Evolutionary conservation across 768 basidiomycete species (phyloP), one percentile per base, ranked within the genome.

Genomic region (Trametes punicea): DNA sequence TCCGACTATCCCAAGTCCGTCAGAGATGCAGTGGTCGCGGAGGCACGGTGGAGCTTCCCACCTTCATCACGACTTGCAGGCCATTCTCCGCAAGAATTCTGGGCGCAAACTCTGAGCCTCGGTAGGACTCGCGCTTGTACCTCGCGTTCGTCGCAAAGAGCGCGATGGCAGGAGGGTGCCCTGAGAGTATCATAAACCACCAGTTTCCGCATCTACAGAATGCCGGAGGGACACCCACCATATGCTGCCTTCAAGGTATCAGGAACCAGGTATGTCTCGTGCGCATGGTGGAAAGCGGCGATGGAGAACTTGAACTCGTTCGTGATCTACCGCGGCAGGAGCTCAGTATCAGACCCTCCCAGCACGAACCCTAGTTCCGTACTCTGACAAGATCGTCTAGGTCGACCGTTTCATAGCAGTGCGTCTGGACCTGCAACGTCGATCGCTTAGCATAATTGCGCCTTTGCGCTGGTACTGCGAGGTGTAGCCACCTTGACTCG

Each of bases 241-340:
- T 77, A 93, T 59, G 85, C 82, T 68, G 80, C 75, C 70, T 92
- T 95, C 55, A 98, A 72, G 3, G 87, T 71, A 25, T 84, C 82
- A 0, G 93, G 91, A 18, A 94, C 88, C n/a, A 97, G 79, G 70
- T 91, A 97, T 1, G 92, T 83, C 69, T 95, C 93, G 55, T 91
- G 85, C 8, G 93, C 94, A 66, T 90, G 88, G 64, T 94, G 91
- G 66, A 94, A 84, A 9, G 90, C 87, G 6, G 88, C 82, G 23
- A 93, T 77, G 2, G 83, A 79, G 66, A 93, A 93, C 64, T 91
- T 73, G 77, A 95, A 98, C 70, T 97, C 93, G 66, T 95, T 90
- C 36, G 90, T 84, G 42, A 97, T 77, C 83, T 93, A 26, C 27
- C 6, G 18, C 6, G 27, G 4, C 13, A n/a, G 9, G 9, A 15